These are phyloP conservation scores for Narthecium ossifragum DNA, from an alignment of 106 monocot species.

Conservation along the genomic window DNA sequence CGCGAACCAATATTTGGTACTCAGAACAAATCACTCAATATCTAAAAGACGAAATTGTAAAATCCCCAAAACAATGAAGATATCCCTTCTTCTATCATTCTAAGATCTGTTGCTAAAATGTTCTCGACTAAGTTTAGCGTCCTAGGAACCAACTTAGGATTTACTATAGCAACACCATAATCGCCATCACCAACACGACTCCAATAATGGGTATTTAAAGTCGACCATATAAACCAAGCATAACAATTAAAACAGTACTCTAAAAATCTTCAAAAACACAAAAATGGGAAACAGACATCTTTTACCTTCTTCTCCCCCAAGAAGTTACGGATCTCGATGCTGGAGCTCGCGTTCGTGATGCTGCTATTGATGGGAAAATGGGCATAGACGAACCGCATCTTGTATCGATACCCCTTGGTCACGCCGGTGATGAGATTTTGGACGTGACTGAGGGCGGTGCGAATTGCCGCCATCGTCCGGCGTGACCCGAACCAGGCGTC, in stretches of 20 bases:
- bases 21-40: too few species aligned
- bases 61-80: too few species aligned
- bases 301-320: slow-evolving; percentile 74
- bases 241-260: not conserved
- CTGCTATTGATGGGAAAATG: slow-evolving; percentile 73
- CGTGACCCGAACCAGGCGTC: slow-evolving; percentile 69
- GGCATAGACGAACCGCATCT: slow-evolving; percentile 78
- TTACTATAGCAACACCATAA: too few species aligned
- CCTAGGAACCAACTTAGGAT: too few species aligned
- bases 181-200: too few species aligned
- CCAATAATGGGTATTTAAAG: not conserved
- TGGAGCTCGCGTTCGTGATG: slow-evolving; percentile 27
- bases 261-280: not conserved
- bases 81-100: too few species aligned
- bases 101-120: too few species aligned
- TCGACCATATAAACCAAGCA: not conserved
- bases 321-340: slow-evolving; percentile 71
- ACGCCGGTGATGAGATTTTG: slow-evolving; percentile 68
- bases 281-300: not conserved
- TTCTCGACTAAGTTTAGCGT: too few species aligned
- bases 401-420: slow-evolving; percentile 64
- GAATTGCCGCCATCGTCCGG: slow-evolving; percentile 48
- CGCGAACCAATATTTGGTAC: too few species aligned
- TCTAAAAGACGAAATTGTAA: too few species aligned
- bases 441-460: slow-evolving; percentile 64